Evolutionary conservation across 2,329 filamentous ascomycete genomes (phyloP), one percentile per base, ranked within the genome.

Genomic region (Rhinocladiella mackenziei): DNA sequence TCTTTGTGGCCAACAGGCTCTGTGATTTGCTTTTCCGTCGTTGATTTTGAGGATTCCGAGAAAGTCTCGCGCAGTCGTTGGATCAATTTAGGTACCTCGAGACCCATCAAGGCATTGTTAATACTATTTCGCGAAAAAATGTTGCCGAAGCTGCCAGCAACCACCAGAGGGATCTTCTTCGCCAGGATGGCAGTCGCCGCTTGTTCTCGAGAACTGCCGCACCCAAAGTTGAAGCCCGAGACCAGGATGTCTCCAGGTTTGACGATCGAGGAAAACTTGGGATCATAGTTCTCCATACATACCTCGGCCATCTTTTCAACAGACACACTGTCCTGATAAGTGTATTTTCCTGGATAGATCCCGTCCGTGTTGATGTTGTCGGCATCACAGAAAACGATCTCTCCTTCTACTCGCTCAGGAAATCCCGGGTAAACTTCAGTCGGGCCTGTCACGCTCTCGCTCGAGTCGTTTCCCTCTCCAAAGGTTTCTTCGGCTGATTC

Each of bases 241-340:
- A 96, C 89, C 1, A 96, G 76, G 42, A 96, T 86, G 58, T 97
- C 89, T 36, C 80, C 81, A 0, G 77, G 61, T 53, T 76, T 76
- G 33, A 84, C 82, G 25, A 82, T 71, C 1, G 67, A 64, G 7
- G 73, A 65, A 62, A 96, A 96, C 0, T 71, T 62, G 0, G 76
- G 68, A 62, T 97, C 91, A 68, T 95, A 97, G 73, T 97, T 97
- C 62, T 84, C 77, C 89, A 97, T 96, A 65, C 85, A 89, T 0
- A 89, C 89, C 54, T 85, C 72, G 0, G 88, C 87, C 91, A 97
- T 96, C 44, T 80, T 80, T 50, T 87, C 83, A 0, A 68, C 71
- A 0, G 84, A 69, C 1, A 97, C 74, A 58, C 86, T 77, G 60
- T 97, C 89, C 62, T 94, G 87, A 66, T 97, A 97, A 0, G 45